phyloP scores from a whole-genome alignment of 2,329 filamentous ascomycete species.

The Plectosphaerella cucumerina region DNA sequence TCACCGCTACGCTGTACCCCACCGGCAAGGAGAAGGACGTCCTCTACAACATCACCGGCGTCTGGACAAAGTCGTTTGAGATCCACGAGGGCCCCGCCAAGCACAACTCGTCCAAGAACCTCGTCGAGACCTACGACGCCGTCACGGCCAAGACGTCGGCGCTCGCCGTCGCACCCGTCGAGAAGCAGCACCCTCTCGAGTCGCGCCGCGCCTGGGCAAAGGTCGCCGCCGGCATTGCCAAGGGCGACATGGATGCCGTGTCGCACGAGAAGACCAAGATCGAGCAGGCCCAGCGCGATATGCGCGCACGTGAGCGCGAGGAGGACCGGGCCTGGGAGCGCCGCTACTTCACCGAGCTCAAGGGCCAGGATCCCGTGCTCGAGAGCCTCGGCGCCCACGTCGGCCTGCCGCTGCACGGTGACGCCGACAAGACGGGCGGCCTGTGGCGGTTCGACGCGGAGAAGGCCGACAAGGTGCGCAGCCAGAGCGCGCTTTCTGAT shows the following conservation, averaged over 20 bases:
- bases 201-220: conserved; percentile 83
- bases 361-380: conserved; percentile 41
- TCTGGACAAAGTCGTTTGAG: conserved; percentile 82
- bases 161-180: conserved; percentile 66
- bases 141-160: conserved; percentile 55
- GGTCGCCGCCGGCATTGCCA: conserved; percentile 75
- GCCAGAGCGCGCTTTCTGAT: conserved; percentile 38
- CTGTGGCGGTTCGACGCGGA: conserved; percentile 54
- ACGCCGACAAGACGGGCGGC: conserved; percentile 57
- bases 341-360: conserved; percentile 67
- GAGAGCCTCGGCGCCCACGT: conserved; percentile 38
- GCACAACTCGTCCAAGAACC: conserved; percentile 41
- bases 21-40: conserved; percentile 69
- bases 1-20: conserved; percentile 69
- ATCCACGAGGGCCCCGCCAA: conserved; percentile 64
- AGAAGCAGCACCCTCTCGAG: conserved; percentile 82
- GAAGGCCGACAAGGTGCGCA: conserved; percentile 59
- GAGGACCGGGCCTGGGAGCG: conserved; percentile 76
- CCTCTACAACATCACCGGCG: conserved; percentile 78
- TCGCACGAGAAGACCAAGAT: conserved; percentile 80
- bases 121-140: conserved; percentile 60
- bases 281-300: conserved; percentile 78
- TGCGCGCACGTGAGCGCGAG: conserved; percentile 68
- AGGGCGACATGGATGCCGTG: conserved; percentile 79
- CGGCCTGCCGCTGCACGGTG: conserved; percentile 45